Evolutionary conservation across 306 rosid species (phyloP).

Genomic region (Quercus suber): DNA sequence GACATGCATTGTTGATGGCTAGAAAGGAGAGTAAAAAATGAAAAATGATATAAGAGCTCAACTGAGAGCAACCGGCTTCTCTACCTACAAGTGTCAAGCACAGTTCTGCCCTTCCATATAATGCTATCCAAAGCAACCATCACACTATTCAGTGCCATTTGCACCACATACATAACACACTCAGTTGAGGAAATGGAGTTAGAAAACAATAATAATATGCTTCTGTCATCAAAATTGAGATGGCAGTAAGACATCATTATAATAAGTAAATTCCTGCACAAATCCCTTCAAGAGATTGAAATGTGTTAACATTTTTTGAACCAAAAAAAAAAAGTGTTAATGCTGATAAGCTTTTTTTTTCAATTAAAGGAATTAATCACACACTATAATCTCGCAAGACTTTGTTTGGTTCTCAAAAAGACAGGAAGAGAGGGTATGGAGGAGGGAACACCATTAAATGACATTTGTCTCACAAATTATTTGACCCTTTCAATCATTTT

Average conservation of each 20-base stretch:
- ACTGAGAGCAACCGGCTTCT: not conserved
- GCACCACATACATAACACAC: not conserved
- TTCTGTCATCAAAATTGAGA: not conserved
- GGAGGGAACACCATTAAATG: not conserved
- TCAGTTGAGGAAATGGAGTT: not conserved
- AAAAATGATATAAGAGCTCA: not conserved
- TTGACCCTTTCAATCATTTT: not conserved
- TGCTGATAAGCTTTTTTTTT: not conserved
- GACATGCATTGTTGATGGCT: not conserved
- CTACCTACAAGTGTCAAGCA: not conserved
- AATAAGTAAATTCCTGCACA: not conserved
- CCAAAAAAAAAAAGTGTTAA: not conserved
- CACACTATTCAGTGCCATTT: not conserved
- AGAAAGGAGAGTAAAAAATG: not conserved
- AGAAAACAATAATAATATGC: not conserved
- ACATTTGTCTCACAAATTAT: not conserved
- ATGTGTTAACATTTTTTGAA: not conserved
- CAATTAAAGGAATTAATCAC: not conserved
- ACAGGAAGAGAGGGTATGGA: not conserved
- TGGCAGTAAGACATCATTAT: not conserved
- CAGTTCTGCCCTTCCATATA: not conserved
- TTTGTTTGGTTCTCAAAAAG: not conserved
- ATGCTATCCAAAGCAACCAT: not conserved
- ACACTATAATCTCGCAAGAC: too few relatives aligned
- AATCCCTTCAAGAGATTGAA: not conserved